Conservation (phyloP, 208 protist species). For the Tritrichomonas foetus region DNA sequence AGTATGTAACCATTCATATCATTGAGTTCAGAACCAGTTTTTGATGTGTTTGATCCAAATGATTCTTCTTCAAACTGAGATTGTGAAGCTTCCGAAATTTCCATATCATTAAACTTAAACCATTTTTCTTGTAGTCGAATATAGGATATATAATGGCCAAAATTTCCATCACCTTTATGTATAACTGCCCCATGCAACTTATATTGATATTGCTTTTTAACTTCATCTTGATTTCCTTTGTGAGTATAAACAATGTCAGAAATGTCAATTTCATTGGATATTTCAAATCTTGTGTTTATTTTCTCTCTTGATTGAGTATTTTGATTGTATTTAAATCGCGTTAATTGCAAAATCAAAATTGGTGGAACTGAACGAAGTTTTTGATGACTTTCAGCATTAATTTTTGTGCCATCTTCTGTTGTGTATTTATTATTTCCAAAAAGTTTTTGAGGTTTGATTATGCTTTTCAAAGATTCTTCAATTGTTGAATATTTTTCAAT, state of each 20-base stretch:
- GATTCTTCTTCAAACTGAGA: neutral
- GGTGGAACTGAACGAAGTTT: neutral
- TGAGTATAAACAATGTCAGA: neutral
- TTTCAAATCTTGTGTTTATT: slow-evolving; percentile 4
- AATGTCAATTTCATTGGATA: neutral
- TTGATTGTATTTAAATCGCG: neutral
- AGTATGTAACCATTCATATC: neutral
- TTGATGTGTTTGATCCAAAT: neutral
- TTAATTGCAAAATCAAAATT: neutral
- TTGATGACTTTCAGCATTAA: neutral
- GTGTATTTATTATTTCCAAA: neutral
- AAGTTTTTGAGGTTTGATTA: neutral
- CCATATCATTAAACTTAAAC: neutral
- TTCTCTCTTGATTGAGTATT: neutral
- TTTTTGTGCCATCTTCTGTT: neutral
- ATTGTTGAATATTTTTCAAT: neutral
- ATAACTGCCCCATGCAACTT: neutral
- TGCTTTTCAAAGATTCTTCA: neutral
- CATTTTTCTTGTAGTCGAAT: neutral
- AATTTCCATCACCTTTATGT: neutral
- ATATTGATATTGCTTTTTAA: neutral
- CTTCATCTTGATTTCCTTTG: neutral
- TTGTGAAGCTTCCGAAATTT: neutral
- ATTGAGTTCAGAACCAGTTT: neutral
- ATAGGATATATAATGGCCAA: neutral